phyloP scores from a whole-genome alignment of 108 stramenopile genomes.

The Pinguiococcus pyrenoidosus region DNA sequence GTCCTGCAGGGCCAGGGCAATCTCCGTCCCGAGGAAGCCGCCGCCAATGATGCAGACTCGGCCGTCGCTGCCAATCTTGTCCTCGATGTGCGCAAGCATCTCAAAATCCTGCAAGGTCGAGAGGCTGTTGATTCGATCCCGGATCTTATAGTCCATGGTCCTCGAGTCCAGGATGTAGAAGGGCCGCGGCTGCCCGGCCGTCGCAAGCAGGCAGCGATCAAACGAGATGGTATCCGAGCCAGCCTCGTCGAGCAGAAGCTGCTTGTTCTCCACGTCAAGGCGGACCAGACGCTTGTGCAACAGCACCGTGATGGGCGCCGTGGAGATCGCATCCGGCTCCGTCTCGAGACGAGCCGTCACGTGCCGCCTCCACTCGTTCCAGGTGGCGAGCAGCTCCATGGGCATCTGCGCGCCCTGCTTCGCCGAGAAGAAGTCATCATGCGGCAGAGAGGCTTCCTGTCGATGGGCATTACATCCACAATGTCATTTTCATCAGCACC shows the following conservation, averaged over 20 bases:
- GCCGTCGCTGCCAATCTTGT: constrained; percentile 4
- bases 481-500: no score
- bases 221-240: constrained; percentile 5
- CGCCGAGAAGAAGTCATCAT: no score
- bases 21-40: constrained; percentile 27
- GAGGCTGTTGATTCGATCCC: constrained; percentile 13
- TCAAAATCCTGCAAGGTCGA: constrained; percentile 12
- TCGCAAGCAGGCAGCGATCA: constrained; percentile 18
- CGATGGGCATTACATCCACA: no score
- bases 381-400: constrained; percentile 15
- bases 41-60: constrained; percentile 14
- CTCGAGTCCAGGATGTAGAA: neutral
- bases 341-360: constrained; percentile 6
- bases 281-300: neutral
- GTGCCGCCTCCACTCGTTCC: constrained; percentile 27
- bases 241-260: neutral
- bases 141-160: neutral
- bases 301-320: neutral
- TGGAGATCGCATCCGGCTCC: neutral
- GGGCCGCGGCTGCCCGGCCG: neutral
- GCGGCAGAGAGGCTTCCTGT: no score
- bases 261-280: neutral
- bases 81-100: constrained; percentile 7
- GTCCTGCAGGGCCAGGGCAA: constrained; percentile 24
- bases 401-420: no score